Evolutionary conservation across 352 stramenopile genomes (phyloP).

Genomic region (Phytophthora kernoviae): DNA sequence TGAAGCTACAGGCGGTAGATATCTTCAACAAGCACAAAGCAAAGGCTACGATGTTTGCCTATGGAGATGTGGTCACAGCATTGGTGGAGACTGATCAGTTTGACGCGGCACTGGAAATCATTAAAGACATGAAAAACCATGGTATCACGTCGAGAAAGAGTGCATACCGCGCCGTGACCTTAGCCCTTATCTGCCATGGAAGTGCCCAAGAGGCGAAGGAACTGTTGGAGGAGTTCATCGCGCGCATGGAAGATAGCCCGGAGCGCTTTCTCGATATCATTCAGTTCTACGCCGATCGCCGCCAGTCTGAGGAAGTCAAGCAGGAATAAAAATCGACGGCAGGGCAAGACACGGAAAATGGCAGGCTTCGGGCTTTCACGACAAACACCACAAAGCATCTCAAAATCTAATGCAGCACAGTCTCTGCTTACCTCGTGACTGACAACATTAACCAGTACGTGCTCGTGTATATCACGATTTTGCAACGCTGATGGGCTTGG

Average conservation of each 20-base stretch:
- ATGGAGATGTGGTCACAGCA: slow-evolving; percentile 54
- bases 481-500: too few relatives aligned
- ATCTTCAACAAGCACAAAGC: slow-evolving; percentile 48
- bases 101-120: slow-evolving; percentile 41
- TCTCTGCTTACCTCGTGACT: too few relatives aligned
- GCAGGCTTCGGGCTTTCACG: too few relatives aligned
- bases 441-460: too few relatives aligned
- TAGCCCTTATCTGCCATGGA: slow-evolving; percentile 52
- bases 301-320: slow-evolving; percentile 40
- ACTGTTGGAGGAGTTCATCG: slow-evolving; percentile 51
- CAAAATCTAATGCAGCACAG: too few relatives aligned
- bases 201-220: slow-evolving; percentile 52
- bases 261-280: slow-evolving; percentile 66
- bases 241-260: slow-evolving; percentile 54
- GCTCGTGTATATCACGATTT: too few relatives aligned
- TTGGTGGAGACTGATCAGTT: slow-evolving; percentile 52
- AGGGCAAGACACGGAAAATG: too few relatives aligned
- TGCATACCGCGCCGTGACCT: slow-evolving; percentile 55
- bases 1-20: slow-evolving; percentile 40
- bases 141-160: slow-evolving; percentile 53
- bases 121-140: slow-evolving; percentile 47
- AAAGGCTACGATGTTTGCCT: slow-evolving; percentile 49
- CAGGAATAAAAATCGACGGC: slow-evolving; percentile 41
- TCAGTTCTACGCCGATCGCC: slow-evolving; percentile 43
- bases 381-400: too few relatives aligned